phyloP scores from a whole-genome alignment of 148 eudicot species.

The Talinum fruticosum region DNA sequence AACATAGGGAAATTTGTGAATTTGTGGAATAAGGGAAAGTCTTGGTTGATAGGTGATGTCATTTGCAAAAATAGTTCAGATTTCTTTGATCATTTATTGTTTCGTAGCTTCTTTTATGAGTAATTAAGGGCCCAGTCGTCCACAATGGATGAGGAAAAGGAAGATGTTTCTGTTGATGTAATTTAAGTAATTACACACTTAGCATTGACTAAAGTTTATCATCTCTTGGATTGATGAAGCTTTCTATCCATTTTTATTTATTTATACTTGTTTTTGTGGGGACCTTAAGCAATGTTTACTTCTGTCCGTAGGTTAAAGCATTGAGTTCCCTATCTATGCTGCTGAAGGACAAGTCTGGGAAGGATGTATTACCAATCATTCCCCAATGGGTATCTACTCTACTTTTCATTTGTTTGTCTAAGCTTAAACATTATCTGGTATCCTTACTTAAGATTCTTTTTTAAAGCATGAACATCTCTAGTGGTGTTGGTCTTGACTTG shows the following conservation, averaged over 20 bases:
- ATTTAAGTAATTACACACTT: too few species aligned
- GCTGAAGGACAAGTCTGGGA: constrained; percentile 69
- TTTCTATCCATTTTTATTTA: not conserved
- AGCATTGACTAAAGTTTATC: not conserved
- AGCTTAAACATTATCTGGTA: not conserved
- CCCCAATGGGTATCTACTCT: constrained; percentile 81
- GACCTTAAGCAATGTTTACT: not conserved
- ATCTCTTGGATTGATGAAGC: not conserved
- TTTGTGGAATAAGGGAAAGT: not conserved
- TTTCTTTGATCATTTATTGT: not conserved
- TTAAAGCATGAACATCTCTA: constrained; percentile 4
- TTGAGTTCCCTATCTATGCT: constrained; percentile 61
- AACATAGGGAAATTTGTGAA: not conserved
- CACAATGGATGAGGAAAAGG: too few species aligned
- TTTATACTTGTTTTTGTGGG: not conserved
- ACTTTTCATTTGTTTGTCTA: constrained; percentile 9
- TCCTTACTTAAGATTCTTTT: not conserved
- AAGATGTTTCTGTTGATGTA: too few species aligned
- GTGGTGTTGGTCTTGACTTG: not conserved
- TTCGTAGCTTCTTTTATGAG: not conserved
- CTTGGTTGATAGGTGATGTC: not conserved
- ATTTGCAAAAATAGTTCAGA: not conserved
- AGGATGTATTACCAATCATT: constrained; percentile 61
- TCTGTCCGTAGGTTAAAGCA: constrained; percentile 73
- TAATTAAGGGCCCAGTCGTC: too few species aligned